These are phyloP conservation scores for Phanerochaete carnosa DNA, from an alignment of 768 basidiomycete genomes.

Conservation along the genomic window DNA sequence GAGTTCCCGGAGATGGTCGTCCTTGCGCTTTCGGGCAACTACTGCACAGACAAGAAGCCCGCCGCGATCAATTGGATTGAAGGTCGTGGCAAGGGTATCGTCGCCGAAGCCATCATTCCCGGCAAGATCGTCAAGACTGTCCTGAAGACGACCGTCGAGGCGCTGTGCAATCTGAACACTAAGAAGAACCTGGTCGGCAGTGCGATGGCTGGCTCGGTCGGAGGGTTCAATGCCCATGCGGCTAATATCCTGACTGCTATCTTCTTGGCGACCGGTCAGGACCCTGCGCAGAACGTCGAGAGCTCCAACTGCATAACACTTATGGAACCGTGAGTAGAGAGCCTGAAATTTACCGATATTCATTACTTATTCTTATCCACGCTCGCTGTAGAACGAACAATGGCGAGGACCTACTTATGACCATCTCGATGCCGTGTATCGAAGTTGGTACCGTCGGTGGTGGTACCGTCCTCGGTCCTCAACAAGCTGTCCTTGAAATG, in stretches of 20 bases:
- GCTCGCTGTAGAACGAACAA: constrained; percentile 67
- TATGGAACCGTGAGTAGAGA: constrained; percentile 88
- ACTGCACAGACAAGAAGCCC: constrained; percentile 99
- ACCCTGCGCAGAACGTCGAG: constrained; percentile 99
- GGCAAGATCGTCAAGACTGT: constrained; percentile 86
- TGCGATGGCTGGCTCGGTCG: constrained; percentile 97
- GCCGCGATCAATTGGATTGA: constrained; percentile 99
- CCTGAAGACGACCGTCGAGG: constrained; percentile 91
- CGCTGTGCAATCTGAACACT: constrained; percentile 83
- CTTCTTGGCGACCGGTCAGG: constrained; percentile 95
- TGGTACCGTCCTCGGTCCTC: constrained; percentile 89
- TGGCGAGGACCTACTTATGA: constrained; percentile 88
- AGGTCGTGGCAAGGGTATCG: constrained; percentile 95
- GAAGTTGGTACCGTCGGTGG: constrained; percentile 99
- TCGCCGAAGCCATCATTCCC: constrained; percentile 91
- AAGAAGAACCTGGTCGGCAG: constrained; percentile 99
- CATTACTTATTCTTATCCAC: not conserved
- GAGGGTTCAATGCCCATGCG: constrained; percentile 98
- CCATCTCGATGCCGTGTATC: constrained; percentile 97
- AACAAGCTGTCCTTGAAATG: constrained; percentile 88
- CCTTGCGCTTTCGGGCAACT: constrained; percentile 92
- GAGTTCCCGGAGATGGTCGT: constrained; percentile 91
- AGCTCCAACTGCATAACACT: constrained; percentile 98
- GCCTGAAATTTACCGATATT: not conserved
- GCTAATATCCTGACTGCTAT: constrained; percentile 96